Evolutionary conservation across 1,284 basidiomycete genomes (phyloP).

Genomic region (Papiliotrema flavescens): DNA sequence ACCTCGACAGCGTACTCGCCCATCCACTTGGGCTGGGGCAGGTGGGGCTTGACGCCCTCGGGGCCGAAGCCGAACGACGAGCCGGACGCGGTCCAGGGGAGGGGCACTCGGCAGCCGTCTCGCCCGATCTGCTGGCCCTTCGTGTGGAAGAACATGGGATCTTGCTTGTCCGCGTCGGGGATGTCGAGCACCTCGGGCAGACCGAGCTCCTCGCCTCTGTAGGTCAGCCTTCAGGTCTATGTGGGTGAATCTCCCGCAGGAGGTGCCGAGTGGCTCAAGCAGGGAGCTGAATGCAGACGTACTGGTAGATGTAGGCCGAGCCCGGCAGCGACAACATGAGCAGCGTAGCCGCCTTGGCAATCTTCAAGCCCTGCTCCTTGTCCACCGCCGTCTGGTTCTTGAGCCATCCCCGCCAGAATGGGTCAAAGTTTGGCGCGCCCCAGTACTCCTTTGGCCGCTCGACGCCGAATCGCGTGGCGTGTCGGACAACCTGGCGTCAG

Average conservation of each 20-base stretch:
- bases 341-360: conserved; percentile 9
- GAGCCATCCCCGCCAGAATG: neutral
- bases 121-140: conserved; percentile 35
- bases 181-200: conserved; percentile 37
- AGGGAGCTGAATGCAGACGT: too few species aligned
- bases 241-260: too few species aligned
- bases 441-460: conserved; percentile 1
- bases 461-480: conserved; percentile 9
- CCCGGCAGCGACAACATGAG: conserved; percentile 13
- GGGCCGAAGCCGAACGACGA: conserved; percentile 28
- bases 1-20: conserved; percentile 25
- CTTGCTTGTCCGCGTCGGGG: conserved; percentile 29
- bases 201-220: conserved; percentile 41
- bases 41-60: conserved; percentile 9
- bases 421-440: neutral
- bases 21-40: conserved; percentile 25
- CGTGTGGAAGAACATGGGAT: conserved; percentile 40
- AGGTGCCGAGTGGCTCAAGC: neutral
- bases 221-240: too few species aligned
- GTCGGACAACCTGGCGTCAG: conserved; percentile 9
- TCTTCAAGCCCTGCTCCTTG: conserved; percentile 12
- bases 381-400: neutral
- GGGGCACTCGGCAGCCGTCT: conserved; percentile 41
- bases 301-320: conserved; percentile 15
- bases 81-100: conserved; percentile 24